Conservation (phyloP, 2,329 filamentous ascomycete genomes). For the Paraphoma chrysanthemicola region DNA sequence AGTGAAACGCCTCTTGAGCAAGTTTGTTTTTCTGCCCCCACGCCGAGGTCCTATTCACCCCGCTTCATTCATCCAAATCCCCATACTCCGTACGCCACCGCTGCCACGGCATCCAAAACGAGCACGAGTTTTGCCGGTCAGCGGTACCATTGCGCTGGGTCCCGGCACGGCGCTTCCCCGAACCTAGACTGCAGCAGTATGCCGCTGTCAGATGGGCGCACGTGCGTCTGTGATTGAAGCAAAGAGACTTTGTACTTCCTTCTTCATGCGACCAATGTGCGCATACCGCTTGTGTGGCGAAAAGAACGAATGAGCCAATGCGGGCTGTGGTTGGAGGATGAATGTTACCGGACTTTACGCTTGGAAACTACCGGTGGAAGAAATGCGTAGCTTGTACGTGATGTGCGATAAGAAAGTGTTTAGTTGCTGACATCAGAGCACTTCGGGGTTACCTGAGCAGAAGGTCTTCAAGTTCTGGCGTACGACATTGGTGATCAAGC, state of each 20-base stretch:
- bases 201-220: conserved; percentile 18
- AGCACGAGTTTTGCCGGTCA: conserved; percentile 22
- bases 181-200: conserved; percentile 18
- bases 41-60: conserved; percentile 13
- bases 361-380: conserved; percentile 21
- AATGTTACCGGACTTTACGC: conserved; percentile 2
- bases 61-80: conserved; percentile 11
- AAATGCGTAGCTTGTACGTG: conserved; percentile 11
- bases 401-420: conserved; percentile 6
- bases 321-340: conserved; percentile 9
- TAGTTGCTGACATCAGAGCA: conserved; percentile 27
- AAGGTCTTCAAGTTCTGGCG: conserved; percentile 8
- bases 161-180: conserved; percentile 26
- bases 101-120: conserved; percentile 16
- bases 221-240: conserved; percentile 13
- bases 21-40: conserved; percentile 20
- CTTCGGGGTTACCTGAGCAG: conserved; percentile 5
- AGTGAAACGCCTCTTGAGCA: conserved; percentile 13
- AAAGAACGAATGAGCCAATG: conserved; percentile 8
- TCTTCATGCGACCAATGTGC: conserved; percentile 15
- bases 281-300: conserved; percentile 23
- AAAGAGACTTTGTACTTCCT: conserved; percentile 16
- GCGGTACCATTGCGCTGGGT: conserved; percentile 27
- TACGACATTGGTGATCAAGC: conserved; percentile 19
- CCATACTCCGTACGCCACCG: conserved; percentile 16